phyloP scores from a whole-genome alignment of 495 filamentous ascomycete genomes.

The Aspergillus taichungensis region DNA sequence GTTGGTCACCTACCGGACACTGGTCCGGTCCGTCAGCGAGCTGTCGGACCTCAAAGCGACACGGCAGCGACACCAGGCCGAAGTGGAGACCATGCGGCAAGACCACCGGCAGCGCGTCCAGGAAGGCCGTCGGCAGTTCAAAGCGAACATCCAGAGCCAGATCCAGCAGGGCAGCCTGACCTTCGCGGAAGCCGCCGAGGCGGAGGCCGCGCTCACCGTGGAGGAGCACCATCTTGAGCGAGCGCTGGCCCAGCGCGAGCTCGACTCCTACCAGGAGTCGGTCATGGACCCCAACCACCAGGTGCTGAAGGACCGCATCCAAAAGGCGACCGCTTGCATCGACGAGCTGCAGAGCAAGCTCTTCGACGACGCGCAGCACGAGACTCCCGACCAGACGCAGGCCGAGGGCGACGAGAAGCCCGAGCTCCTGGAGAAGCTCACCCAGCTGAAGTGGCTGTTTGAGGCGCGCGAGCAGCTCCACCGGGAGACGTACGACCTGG shows the following conservation, averaged over 20 bases:
- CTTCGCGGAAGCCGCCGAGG: constrained; percentile 72
- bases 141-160: constrained; percentile 59
- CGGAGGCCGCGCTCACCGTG: constrained; percentile 54
- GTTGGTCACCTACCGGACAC: constrained; percentile 63
- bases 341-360: constrained; percentile 61
- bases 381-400: constrained; percentile 72
- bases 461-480: constrained; percentile 84
- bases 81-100: constrained; percentile 28
- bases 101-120: constrained; percentile 33
- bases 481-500: constrained; percentile 71
- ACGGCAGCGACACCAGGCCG: constrained; percentile 47
- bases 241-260: constrained; percentile 57
- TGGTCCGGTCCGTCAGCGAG: constrained; percentile 70
- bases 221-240: constrained; percentile 54
- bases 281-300: constrained; percentile 73
- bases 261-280: constrained; percentile 65
- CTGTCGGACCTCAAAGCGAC: constrained; percentile 61
- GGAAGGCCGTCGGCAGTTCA: constrained; percentile 43
- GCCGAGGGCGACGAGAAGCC: constrained; percentile 94
- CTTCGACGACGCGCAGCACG: constrained; percentile 61
- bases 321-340: constrained; percentile 55
- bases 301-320: constrained; percentile 56
- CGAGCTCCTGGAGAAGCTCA: constrained; percentile 87
- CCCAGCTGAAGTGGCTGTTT: constrained; percentile 94
- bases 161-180: constrained; percentile 67